Evolutionary conservation across 208 protist species (phyloP).

Genomic region (Crithidia fasciculata): DNA sequence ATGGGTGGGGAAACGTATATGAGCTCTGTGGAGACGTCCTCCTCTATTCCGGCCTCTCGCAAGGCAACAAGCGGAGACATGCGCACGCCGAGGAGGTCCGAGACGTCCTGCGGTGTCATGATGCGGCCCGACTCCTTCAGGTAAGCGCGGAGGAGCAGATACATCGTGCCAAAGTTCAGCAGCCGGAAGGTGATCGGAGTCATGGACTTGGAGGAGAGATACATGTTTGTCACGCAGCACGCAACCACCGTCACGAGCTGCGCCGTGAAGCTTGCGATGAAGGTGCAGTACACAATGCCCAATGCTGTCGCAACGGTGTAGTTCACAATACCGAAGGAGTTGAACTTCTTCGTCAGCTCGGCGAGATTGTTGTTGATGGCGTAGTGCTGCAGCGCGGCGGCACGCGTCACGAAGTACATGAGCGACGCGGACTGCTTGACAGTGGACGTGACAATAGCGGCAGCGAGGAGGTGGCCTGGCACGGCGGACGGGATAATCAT

Average conservation of each 20-base stretch:
- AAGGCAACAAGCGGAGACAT: constrained; percentile 45
- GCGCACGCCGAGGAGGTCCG: constrained; percentile 54
- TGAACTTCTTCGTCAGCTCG: constrained; percentile 90
- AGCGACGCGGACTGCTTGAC: constrained; percentile 82
- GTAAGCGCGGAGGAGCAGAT: constrained; percentile 61
- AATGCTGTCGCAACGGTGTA: constrained; percentile 78
- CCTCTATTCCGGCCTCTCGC: constrained; percentile 19
- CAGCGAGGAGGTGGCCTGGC: constrained; percentile 71
- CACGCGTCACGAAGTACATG: constrained; percentile 86
- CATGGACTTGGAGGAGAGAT: constrained; percentile 68
- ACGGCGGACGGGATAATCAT: constrained; percentile 78
- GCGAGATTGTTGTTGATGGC: constrained; percentile 80
- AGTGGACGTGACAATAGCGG: constrained; percentile 74
- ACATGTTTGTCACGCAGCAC: constrained; percentile 70
- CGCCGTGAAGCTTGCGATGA: constrained; percentile 67
- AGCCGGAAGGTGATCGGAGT: constrained; percentile 77
- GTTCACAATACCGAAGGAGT: constrained; percentile 85
- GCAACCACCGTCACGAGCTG: constrained; percentile 72
- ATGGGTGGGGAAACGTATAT: constrained; percentile 75
- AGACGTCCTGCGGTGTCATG: constrained; percentile 67
- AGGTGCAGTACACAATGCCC: constrained; percentile 76
- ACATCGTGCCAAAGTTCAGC: constrained; percentile 74
- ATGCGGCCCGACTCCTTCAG: constrained; percentile 37
- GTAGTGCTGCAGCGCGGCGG: constrained; percentile 84
- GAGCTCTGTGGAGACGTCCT: constrained; percentile 43